Conservation (phyloP, 192 early-diverging fungal genomes). For the Linnemannia exigua region DNA sequence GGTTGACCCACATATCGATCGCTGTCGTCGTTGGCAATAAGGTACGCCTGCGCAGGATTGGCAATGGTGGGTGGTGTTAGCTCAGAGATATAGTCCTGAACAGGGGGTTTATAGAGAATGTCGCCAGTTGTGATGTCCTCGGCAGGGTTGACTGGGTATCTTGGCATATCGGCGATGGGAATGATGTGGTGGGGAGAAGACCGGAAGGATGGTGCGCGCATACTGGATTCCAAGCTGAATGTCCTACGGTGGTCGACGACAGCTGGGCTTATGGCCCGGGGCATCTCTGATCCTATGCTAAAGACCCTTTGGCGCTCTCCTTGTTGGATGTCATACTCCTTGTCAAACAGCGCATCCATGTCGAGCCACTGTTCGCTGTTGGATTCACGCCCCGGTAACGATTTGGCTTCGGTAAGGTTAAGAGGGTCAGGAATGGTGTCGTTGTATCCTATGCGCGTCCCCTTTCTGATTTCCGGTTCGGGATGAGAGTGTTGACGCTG, state of each 20-base stretch:
- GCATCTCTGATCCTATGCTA: slow-evolving; percentile 3
- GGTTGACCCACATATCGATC: slow-evolving; percentile 50
- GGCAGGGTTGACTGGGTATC: neutral
- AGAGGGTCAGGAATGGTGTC: slow-evolving; percentile 1
- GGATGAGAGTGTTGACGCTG: neutral
- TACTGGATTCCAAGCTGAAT: neutral
- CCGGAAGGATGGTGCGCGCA: neutral
- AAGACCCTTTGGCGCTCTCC: slow-evolving; percentile 3
- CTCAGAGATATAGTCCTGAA: neutral
- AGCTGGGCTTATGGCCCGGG: neutral
- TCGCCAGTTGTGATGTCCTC: slow-evolving; percentile 30
- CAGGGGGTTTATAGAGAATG: slow-evolving; percentile 36
- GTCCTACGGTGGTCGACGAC: neutral
- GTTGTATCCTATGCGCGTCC: slow-evolving; percentile 25
- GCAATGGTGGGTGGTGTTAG: neutral
- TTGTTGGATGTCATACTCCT: slow-evolving; percentile 32
- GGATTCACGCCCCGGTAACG: neutral
- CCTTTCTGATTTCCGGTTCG: slow-evolving; percentile 9
- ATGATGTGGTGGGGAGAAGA: neutral
- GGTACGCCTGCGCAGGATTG: slow-evolving; percentile 13
- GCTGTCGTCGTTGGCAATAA: slow-evolving; percentile 32
- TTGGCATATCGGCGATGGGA: slow-evolving; percentile 14
- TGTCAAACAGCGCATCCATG: slow-evolving; percentile 49
- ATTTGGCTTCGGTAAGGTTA: neutral
- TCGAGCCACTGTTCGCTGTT: slow-evolving; percentile 29